phyloP scores from a whole-genome alignment of 2,329 filamentous ascomycete genomes.

The Chaetoscypha palmicola region DNA sequence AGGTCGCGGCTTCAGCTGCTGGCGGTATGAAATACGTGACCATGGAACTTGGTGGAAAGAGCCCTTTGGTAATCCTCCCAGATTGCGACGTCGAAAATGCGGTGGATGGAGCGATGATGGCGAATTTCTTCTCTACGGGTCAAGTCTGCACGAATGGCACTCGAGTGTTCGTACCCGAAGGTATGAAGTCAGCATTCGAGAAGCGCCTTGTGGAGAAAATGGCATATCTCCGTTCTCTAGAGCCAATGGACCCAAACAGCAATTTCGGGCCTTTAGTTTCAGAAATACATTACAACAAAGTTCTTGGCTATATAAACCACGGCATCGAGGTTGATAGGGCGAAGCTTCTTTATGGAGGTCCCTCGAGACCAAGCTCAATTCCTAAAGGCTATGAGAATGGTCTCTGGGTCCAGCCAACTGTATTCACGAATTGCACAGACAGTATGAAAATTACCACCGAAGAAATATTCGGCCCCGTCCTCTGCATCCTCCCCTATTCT shows the following conservation, averaged over 20 bases:
- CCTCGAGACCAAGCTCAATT: conserved; percentile 41
- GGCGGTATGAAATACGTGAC: conserved; percentile 83
- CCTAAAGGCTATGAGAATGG: conserved; percentile 43
- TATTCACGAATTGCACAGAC: conserved; percentile 83
- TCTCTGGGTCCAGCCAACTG: conserved; percentile 78
- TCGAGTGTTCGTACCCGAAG: conserved; percentile 69
- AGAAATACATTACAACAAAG: conserved; percentile 67
- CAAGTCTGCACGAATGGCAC: conserved; percentile 94
- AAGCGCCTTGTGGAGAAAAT: conserved; percentile 63
- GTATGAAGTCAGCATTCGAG: conserved; percentile 63
- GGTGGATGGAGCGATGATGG: conserved; percentile 88
- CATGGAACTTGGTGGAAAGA: conserved; percentile 88
- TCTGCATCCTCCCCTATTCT: conserved; percentile 70
- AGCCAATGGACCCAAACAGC: conserved; percentile 62
- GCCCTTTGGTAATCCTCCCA: conserved; percentile 70
- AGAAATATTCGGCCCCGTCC: conserved; percentile 85
- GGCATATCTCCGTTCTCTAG: conserved; percentile 60
- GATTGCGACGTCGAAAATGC: conserved; percentile 73
- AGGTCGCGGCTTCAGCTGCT: conserved; percentile 70
- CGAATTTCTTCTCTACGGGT: conserved; percentile 85
- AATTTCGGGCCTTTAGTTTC: conserved; percentile 84
- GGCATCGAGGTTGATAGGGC: conserved; percentile 69
- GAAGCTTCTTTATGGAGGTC: conserved; percentile 65
- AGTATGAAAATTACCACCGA: conserved; percentile 72
- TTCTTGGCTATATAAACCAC: conserved; percentile 67